Evolutionary conservation across 495 filamentous ascomycete genomes (phyloP), one percentile per base, ranked within the genome.

Genomic region (Hypomontagnella submonticulosa): DNA sequence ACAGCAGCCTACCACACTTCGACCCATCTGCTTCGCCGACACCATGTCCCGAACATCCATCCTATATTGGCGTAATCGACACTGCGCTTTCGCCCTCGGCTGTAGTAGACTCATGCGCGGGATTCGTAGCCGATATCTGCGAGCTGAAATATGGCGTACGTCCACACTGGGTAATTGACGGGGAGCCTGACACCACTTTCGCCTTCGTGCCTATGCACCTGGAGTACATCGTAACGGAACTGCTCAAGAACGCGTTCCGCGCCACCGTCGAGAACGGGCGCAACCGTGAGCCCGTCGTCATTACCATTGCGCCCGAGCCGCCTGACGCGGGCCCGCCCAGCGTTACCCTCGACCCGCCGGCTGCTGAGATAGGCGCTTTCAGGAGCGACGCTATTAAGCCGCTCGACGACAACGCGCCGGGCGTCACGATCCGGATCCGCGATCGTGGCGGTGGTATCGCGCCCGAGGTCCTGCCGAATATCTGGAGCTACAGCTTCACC

Each of bases 21-120:
- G 82, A 85, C 51, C 80, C 78, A 2, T 59, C 57, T 46, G 72
- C 76, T 57, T 76, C 70, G 36, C 76, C 76, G 7, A 79, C 74
- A 1, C 79, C 80, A 7, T 80, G 77, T n/a, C 78, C 83, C 1
- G 79, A 82, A 20, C 77, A 85, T 8, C 84, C 86, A 0, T 88
- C 87, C 52, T 97, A 93, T 72, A 96, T 97, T 61, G 95, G 95
- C n/a, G 93, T 97, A 8, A 97, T 99, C 61, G 95, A 99, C 79
- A 98, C 95, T 0, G 88, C 89, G 0, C 78, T 99, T 16, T 90
- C 88, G 20, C 95, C 94, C 0, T 90, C 93, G 0, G 82, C 83
- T 16, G 91, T 91, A 30, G 84, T 98, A 50, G 87, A 91, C 57
- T 81, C 83, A 2, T 97, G 94, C 75, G 92, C 92, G 54, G 86